Conservation (phyloP, 140 eudicot species). For the Bidens hawaiensis region DNA sequence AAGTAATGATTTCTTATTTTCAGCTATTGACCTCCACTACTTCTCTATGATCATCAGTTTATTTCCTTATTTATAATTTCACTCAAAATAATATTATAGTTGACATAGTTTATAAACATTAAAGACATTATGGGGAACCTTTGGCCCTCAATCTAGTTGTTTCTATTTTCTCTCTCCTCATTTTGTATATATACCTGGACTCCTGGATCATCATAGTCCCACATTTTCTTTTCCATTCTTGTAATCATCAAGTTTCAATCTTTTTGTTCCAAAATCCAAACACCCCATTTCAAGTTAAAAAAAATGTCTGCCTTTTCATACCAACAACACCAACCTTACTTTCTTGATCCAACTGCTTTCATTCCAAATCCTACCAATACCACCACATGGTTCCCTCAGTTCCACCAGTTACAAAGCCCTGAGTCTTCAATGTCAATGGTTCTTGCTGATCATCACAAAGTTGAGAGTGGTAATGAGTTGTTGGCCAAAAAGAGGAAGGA, state of each 20-base stretch:
- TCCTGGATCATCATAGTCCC: slow-evolving; percentile 34
- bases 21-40: not conserved
- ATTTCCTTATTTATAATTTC: not conserved
- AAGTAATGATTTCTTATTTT: no score
- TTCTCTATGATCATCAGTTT: not conserved
- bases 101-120: not conserved
- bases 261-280: slow-evolving; percentile 21
- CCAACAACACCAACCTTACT: slow-evolving; percentile 41
- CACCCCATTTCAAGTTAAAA: not conserved
- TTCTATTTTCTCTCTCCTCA: slow-evolving; percentile 12
- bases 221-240: slow-evolving; percentile 29
- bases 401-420: slow-evolving; percentile 42
- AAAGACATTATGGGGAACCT: not conserved
- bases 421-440: slow-evolving; percentile 48
- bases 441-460: slow-evolving; percentile 43
- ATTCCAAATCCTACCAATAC: slow-evolving; percentile 30
- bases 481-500: slow-evolving; percentile 57
- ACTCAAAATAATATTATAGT: not conserved
- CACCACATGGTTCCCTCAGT: slow-evolving; percentile 29
- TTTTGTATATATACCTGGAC: slow-evolving; percentile 51
- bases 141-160: slow-evolving; percentile 13
- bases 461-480: slow-evolving; percentile 32
- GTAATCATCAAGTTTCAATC: slow-evolving; percentile 25
- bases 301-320: slow-evolving; percentile 73
- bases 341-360: slow-evolving; percentile 34